Conservation (phyloP, 2,329 filamentous ascomycete species). For the Penicillium sp. region DNA sequence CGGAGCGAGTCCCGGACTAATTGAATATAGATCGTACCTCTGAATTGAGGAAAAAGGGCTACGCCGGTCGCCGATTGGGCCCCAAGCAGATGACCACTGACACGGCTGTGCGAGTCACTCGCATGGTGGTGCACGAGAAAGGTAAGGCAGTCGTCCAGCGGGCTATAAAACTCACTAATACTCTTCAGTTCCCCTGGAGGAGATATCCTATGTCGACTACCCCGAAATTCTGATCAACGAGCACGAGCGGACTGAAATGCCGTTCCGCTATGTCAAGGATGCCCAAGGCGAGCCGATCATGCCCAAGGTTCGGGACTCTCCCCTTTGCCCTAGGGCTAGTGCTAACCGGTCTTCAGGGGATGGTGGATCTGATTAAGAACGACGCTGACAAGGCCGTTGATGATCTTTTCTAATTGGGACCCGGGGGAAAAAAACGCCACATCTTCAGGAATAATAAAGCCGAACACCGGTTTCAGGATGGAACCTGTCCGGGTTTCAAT, state of each 20-base stretch:
- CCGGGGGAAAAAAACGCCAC: not conserved
- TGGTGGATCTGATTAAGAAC: slow-evolving; percentile 89
- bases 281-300: slow-evolving; percentile 77
- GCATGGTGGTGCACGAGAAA: slow-evolving; percentile 81
- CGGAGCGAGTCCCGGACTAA: slow-evolving; percentile 4
- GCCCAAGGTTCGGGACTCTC: slow-evolving; percentile 64
- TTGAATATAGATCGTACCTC: slow-evolving; percentile 73
- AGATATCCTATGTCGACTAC: slow-evolving; percentile 80
- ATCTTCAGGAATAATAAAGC: not conserved
- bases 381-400: slow-evolving; percentile 91
- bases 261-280: slow-evolving; percentile 88
- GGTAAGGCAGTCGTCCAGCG: slow-evolving; percentile 47
- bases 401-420: slow-evolving; percentile 66
- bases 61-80: slow-evolving; percentile 79
- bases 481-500: not conserved
- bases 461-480: not conserved
- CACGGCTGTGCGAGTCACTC: slow-evolving; percentile 89
- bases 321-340: not conserved
- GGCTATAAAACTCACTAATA: not conserved
- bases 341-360: slow-evolving; percentile 60
- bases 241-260: slow-evolving; percentile 95
- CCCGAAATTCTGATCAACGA: slow-evolving; percentile 88
- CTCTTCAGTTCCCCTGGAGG: slow-evolving; percentile 65
- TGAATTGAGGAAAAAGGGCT: slow-evolving; percentile 93
- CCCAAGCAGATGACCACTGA: slow-evolving; percentile 98